Percentiles rank a stretch among this genome's conserved stretches.
Evolutionary conservation across 164 flowering plant species (phyloP).

Genomic region (Vitis labrusca): DNA sequence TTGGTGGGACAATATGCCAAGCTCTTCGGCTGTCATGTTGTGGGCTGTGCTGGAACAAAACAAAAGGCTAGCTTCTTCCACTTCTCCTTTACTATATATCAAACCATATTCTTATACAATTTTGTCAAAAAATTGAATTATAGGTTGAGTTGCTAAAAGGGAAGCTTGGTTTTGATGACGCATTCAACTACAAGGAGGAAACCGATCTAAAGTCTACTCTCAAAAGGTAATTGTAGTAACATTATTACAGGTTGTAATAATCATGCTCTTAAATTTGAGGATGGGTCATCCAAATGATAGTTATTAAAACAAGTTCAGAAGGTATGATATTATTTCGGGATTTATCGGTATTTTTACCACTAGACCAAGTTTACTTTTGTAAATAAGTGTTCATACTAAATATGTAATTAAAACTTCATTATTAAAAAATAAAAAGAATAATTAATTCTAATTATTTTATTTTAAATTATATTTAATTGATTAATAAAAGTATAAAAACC

Average conservation of each 20-base stretch:
- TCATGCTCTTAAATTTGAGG: neutral
- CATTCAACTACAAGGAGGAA: slow-evolving; percentile 84
- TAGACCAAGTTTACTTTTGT: too few species aligned
- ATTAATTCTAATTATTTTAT: too few species aligned
- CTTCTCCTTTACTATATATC: neutral
- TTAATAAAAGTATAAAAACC: too few species aligned
- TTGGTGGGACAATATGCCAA: slow-evolving; percentile 85
- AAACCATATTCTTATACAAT: neutral
- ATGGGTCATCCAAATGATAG: too few species aligned
- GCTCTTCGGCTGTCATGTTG: slow-evolving; percentile 70
- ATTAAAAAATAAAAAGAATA: too few species aligned
- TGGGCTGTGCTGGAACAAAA: slow-evolving; percentile 72
- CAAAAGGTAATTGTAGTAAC: slow-evolving; percentile 35
- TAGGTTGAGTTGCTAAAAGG: slow-evolving; percentile 67
- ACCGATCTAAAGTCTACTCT: slow-evolving; percentile 58
- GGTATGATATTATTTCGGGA: too few species aligned
- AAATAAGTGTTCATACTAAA: too few species aligned
- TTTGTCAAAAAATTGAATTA: neutral
- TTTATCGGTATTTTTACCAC: too few species aligned
- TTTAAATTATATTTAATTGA: too few species aligned
- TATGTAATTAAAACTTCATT: too few species aligned
- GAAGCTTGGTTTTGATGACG: slow-evolving; percentile 80
- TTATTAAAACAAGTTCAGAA: too few species aligned
- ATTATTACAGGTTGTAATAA: neutral
- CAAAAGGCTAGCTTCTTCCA: slow-evolving; percentile 47